These are phyloP conservation scores for Calonectria pteridis DNA, from an alignment of 2,329 filamentous ascomycete species.

Conservation along the genomic window DNA sequence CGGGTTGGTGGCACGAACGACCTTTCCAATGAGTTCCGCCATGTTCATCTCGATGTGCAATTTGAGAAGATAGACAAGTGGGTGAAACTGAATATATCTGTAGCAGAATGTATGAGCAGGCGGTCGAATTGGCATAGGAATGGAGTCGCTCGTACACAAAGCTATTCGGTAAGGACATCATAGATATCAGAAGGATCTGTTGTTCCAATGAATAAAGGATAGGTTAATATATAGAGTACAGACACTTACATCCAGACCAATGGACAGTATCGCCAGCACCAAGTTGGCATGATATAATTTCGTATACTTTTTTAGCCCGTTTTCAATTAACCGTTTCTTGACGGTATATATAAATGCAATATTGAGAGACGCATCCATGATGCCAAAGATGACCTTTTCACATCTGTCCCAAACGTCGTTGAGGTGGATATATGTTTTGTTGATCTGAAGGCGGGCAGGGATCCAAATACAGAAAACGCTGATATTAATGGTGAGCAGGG, in stretches of 20 bases:
- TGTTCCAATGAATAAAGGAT: neutral
- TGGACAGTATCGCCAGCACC: neutral
- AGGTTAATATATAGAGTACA: neutral
- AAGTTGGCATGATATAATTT: constrained; percentile 50
- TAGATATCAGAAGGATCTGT: constrained; percentile 3
- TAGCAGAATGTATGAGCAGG: neutral
- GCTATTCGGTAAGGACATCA: constrained; percentile 18
- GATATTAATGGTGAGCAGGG: constrained; percentile 61
- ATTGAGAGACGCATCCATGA: constrained; percentile 61
- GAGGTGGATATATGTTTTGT: constrained; percentile 51
- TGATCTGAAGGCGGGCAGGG: constrained; percentile 58
- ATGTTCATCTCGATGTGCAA: constrained; percentile 22
- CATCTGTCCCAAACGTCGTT: constrained; percentile 63
- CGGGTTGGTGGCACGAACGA: constrained; percentile 8
- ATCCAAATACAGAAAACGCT: constrained; percentile 65
- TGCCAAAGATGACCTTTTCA: constrained; percentile 60
- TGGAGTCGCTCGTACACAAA: neutral
- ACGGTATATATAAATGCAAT: constrained; percentile 60
- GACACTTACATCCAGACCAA: constrained; percentile 1
- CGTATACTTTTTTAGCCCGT: constrained; percentile 62
- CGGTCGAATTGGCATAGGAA: no score
- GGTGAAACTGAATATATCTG: constrained; percentile 18
- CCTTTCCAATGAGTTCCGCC: constrained; percentile 19
- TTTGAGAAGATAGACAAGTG: constrained; percentile 11
- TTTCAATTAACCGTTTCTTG: constrained; percentile 57